phyloP scores from a whole-genome alignment of 2,329 filamentous ascomycete species.

The Ophidiomyces ophidiicola region DNA sequence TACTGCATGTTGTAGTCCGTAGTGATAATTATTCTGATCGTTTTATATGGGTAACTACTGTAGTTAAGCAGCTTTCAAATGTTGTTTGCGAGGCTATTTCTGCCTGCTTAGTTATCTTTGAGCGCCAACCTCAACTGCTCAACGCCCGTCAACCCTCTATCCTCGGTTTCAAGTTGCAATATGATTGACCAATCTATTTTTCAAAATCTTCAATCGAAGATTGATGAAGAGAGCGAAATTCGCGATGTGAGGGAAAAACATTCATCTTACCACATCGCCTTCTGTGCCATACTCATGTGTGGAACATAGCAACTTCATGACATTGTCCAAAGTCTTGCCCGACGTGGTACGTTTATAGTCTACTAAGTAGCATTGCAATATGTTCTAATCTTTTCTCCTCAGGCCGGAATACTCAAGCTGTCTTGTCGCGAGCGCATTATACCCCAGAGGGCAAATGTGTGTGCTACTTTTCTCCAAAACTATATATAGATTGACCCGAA shows the following conservation, averaged over 20 bases:
- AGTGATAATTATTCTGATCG: no score
- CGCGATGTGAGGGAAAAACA: slow-evolving; percentile 48
- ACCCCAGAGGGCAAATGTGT: slow-evolving; percentile 55
- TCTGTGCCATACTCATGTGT: slow-evolving; percentile 7
- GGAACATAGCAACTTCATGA: slow-evolving; percentile 54
- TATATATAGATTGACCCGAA: no score
- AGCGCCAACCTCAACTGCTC: no score
- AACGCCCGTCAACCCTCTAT: no score
- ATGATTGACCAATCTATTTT: slow-evolving; percentile 77
- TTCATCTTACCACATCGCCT: background rate
- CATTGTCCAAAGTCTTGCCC: slow-evolving; percentile 69
- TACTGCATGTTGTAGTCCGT: no score
- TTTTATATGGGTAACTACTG: no score
- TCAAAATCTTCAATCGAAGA: slow-evolving; percentile 71
- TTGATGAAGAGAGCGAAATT: slow-evolving; percentile 73
- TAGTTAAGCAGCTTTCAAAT: no score
- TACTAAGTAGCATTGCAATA: background rate
- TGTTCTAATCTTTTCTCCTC: background rate
- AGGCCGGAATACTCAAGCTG: slow-evolving; percentile 67
- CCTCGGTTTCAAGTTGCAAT: no score
- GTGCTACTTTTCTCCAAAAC: slow-evolving; percentile 24
- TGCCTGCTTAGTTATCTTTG: no score
- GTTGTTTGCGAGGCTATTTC: no score
- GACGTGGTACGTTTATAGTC: slow-evolving; percentile 44
- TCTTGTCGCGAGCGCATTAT: slow-evolving; percentile 80